These are phyloP conservation scores for Fagopyrum esculentum DNA, from an alignment of 148 eudicot species.

Conservation along the genomic window DNA sequence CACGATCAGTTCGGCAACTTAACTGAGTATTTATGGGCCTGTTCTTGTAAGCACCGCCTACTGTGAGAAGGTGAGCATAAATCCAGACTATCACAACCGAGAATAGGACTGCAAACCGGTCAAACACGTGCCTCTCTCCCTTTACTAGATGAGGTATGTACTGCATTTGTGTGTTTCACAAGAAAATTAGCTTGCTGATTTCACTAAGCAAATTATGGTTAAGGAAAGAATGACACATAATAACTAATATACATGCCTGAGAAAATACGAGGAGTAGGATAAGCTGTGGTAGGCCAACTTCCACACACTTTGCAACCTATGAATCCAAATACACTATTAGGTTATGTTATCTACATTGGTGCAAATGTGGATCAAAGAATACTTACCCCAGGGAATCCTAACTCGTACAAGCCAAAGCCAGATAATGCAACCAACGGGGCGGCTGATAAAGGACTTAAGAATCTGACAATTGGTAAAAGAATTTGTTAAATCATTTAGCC, in stretches of 20 bases:
- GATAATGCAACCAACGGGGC: slow-evolving; percentile 73
- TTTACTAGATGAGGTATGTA: slow-evolving; percentile 65
- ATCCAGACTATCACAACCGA: slow-evolving; percentile 79
- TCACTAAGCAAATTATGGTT: neutral
- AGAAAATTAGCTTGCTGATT: neutral
- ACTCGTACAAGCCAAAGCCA: slow-evolving; percentile 77
- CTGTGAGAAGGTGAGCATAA: slow-evolving; percentile 80
- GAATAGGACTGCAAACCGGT: slow-evolving; percentile 76
- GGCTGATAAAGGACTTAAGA: slow-evolving; percentile 71
- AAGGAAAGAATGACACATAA: neutral
- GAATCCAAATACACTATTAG: slow-evolving; percentile 1
- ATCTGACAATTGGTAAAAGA: slow-evolving; percentile 34
- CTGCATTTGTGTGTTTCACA: slow-evolving; percentile 33
- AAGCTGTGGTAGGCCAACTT: slow-evolving; percentile 72
- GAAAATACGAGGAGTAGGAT: slow-evolving; percentile 60
- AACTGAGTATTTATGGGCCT: slow-evolving; percentile 46
- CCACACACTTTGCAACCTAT: slow-evolving; percentile 71
- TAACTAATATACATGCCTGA: slow-evolving; percentile 37
- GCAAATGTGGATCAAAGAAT: neutral
- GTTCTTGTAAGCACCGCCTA: slow-evolving; percentile 80
- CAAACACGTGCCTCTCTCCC: slow-evolving; percentile 51
- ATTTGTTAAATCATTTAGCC: neutral
- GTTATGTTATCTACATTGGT: neutral
- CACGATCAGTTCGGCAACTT: slow-evolving; percentile 90
- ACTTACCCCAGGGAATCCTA: slow-evolving; percentile 88